Conservation (phyloP, 169 alveolate genomes). For the Toxoplasma gondii region DNA sequence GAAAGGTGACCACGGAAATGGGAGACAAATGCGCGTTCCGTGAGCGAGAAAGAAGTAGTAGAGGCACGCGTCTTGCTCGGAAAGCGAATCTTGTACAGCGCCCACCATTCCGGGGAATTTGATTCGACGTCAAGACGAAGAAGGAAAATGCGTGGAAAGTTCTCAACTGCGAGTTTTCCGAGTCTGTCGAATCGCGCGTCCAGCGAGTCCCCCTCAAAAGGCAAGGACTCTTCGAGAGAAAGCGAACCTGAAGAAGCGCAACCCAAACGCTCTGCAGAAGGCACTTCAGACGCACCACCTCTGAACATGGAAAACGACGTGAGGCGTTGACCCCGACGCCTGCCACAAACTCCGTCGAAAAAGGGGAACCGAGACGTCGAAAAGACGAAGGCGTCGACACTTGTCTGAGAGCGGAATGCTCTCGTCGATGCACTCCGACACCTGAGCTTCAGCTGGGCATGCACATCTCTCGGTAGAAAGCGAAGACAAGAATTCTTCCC, state of each 20-base stretch:
- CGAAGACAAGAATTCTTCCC: no score
- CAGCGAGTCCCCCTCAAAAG: neutral
- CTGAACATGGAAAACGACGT: neutral
- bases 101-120: constrained; percentile 15
- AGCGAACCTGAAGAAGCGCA: neutral
- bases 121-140: constrained; percentile 24
- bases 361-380: no score
- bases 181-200: neutral
- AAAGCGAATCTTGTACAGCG: neutral
- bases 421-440: no score
- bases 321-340: neutral
- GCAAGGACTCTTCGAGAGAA: neutral
- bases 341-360: neutral
- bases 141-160: constrained; percentile 1
- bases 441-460: no score
- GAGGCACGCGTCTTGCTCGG: neutral
- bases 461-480: no score
- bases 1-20: no score
- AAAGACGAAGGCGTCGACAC: no score
- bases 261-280: neutral
- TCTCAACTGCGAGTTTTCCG: neutral
- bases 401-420: no score
- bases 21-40: no score
- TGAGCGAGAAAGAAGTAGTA: no score
- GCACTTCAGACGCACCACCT: neutral